Base-by-base conservation (phyloP, 2,329 filamentous ascomycete species). In the Arthrobotrys megalospora region DNA sequence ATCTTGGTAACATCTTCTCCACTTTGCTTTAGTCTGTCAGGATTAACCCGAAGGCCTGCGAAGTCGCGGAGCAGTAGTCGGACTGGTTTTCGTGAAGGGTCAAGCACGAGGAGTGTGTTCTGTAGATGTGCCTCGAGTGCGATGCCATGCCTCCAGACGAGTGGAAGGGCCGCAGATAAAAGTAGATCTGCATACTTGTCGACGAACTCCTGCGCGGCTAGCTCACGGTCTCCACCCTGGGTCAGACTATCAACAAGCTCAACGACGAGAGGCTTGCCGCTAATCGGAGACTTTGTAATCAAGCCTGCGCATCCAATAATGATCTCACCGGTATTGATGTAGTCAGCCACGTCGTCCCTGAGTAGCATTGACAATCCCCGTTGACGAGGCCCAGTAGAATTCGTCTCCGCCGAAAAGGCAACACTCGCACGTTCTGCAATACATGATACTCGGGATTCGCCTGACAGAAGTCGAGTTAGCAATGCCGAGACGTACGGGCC, bases 121-220 rank as follows among this genome's bases (percentile, higher is more conserved):
- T 71, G 68, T 36, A 71, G 48, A 47, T 71, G 68, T 11, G 38
- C 55, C 21, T 71, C 68, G 12, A 71, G 47, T n/a, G 68, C 68
- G 24, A 64, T 71, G 10, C 68, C 68, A 16, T 71, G 55, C 6
- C 10, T 36, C 68, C 68, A 71, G 1, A 71, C 7, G 5, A 71
- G 68, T 12, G 55, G 55, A 8, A 71, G 68, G 11, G 47, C 34
- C 8, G 58, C 55, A 10, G 68, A 71, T n/a, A 71, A 34, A 7
- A 71, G 19, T 36, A 71, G 36, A 55, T 71, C 68, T 1, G 68
- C 47, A 41, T 71, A 64, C 16, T 36, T 45, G 34, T 71, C 68
- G 19, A 71, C 10, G 32, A 71, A 64, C 6, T 36, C n/a, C n/a
- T 38, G 19, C 8, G 55, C 36, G n/a, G 68, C 34, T 14, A 14